Evolutionary conservation across 1,284 basidiomycete genomes (phyloP), one percentile per base, ranked within the genome.

Genomic region (Naganishia cerealis): DNA sequence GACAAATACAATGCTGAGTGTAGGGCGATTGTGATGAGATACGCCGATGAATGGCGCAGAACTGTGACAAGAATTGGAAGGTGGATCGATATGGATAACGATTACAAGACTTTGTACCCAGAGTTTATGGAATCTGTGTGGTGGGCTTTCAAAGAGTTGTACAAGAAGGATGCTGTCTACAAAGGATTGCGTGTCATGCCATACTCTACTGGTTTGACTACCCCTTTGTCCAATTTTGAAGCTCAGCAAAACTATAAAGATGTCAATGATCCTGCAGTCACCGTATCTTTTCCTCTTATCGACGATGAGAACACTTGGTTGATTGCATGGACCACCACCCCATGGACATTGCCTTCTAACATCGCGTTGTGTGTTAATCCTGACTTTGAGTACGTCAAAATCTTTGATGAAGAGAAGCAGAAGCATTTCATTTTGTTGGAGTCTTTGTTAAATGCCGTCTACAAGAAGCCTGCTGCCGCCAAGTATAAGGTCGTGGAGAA

Each of bases 71-170:
- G 95, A 71, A 95, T 99, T 89, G 96, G 95, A 46, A 87, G 96
- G 71, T 99, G 96, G 96, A 99, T 99, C 82, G 96, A 99, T 81
- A 99, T 99, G 77, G 96, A 99, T 82, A 91, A 96, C 73, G 96
- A 96, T 74, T 99, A 99, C 86, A 98, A 97, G 84, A 99, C 96
- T 15, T 86, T 99, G 72, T 92, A 99, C 78, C 82, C 88, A 7
- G 84, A 87, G 26, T 99, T 93, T 81, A 99, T 99, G 96, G 96
- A 99, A 84, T 90, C 88, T 55, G 92, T 97, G 29, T 99, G 96
- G 96, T 99, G 96, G 96, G 95, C 92, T 18, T 99, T 99, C 82
- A 85, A 87, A 69, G 87, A 94, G 79, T 86, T 99, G 16, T 94
- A 88, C 85, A 87, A 93, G 73, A 97, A 95, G 81, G 88, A 86